phyloP scores from a whole-genome alignment of 2,329 filamentous ascomycete species.

The Orbilia oligospora region DNA sequence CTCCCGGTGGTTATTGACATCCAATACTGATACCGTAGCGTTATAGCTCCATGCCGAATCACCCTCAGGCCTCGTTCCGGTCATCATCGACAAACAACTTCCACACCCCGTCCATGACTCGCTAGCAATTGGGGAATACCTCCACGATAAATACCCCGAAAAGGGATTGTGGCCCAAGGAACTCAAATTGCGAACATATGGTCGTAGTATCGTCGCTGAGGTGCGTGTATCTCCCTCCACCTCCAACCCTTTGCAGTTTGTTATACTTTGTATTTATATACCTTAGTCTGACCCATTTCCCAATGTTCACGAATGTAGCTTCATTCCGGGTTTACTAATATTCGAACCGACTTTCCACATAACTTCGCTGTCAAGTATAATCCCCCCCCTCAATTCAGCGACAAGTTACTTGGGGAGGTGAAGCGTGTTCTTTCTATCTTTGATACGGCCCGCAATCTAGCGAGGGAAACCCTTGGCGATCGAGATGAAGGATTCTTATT shows the following conservation, averaged over 20 bases:
- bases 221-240: neutral
- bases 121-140: slow-evolving; percentile 43
- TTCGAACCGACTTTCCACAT: slow-evolving; percentile 45
- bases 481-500: slow-evolving; percentile 46
- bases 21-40: too few species aligned
- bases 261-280: too few species aligned
- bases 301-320: slow-evolving; percentile 17
- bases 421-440: slow-evolving; percentile 44
- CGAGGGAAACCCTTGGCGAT: slow-evolving; percentile 12
- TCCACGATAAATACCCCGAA: slow-evolving; percentile 47
- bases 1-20: too few species aligned
- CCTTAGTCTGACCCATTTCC: too few species aligned
- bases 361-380: slow-evolving; percentile 55
- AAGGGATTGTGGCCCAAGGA: slow-evolving; percentile 44
- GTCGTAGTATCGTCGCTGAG: slow-evolving; percentile 53
- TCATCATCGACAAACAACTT: slow-evolving; percentile 36
- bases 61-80: slow-evolving; percentile 44
- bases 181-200: slow-evolving; percentile 34
- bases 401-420: slow-evolving; percentile 26
- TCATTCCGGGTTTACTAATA: slow-evolving; percentile 48
- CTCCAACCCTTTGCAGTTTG: neutral
- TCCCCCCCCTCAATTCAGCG: slow-evolving; percentile 37
- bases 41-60: slow-evolving; percentile 46
- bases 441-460: slow-evolving; percentile 40
- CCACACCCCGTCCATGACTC: slow-evolving; percentile 53